Percentiles rank a stretch among this genome's conserved stretches.
These are phyloP conservation scores for Solanum bulbocastanum DNA, from an alignment of 257 asterid species.

Conservation along the genomic window DNA sequence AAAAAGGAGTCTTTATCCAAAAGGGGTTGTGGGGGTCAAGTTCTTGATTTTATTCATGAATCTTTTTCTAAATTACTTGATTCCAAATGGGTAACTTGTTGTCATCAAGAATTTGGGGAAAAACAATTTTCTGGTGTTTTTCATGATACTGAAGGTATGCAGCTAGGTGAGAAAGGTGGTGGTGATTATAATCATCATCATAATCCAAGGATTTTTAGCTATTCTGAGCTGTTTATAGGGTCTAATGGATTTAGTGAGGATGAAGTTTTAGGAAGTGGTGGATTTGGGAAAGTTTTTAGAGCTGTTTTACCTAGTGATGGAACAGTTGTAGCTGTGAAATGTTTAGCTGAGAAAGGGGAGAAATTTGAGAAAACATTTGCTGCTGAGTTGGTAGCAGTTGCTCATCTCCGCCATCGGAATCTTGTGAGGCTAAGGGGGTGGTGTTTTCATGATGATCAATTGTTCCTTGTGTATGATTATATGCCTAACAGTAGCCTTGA, in stretches of 20 bases:
- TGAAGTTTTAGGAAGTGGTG: slow-evolving; percentile 75
- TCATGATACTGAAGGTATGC: slow-evolving; percentile 73
- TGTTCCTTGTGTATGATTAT: slow-evolving; percentile 84
- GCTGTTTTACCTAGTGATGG: slow-evolving; percentile 88
- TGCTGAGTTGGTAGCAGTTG: slow-evolving; percentile 90
- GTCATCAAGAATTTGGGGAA: slow-evolving; percentile 14
- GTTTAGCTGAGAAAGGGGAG: slow-evolving; percentile 72
- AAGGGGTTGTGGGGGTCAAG: slow-evolving; percentile 21
- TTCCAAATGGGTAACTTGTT: slow-evolving; percentile 28
- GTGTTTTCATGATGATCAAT: slow-evolving; percentile 66
- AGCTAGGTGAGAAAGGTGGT: slow-evolving; percentile 18
- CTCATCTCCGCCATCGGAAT: slow-evolving; percentile 96
- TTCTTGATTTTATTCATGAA: slow-evolving; percentile 18
- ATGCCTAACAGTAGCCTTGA: slow-evolving; percentile 97
- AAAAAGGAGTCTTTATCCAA: neutral
- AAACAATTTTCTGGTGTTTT: slow-evolving; percentile 25
- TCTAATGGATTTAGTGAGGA: slow-evolving; percentile 53
- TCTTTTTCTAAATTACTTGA: slow-evolving; percentile 25
- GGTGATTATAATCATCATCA: slow-evolving; percentile 27
- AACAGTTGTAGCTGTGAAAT: slow-evolving; percentile 74
- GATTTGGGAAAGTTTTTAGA: slow-evolving; percentile 70
- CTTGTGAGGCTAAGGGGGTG: slow-evolving; percentile 85
- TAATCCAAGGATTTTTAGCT: slow-evolving; percentile 75
- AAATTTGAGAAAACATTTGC: slow-evolving; percentile 73
- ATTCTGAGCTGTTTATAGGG: slow-evolving; percentile 79